These are phyloP conservation scores for Halenospora varia DNA, from an alignment of 495 filamentous ascomycete species.

Conservation along the genomic window DNA sequence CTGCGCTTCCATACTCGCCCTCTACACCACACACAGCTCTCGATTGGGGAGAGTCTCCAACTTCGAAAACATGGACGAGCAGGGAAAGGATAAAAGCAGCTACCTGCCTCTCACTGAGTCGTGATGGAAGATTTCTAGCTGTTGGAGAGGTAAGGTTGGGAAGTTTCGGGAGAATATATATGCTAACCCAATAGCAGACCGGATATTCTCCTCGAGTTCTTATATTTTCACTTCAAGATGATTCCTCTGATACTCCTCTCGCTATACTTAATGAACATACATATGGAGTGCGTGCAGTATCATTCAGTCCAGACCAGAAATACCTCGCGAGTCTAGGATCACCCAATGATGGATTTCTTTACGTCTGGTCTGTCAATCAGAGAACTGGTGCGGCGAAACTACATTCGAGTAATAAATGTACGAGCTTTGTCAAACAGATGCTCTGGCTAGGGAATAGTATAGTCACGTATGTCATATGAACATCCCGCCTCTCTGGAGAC, in stretches of 20 bases:
- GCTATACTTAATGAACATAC: constrained; percentile 84
- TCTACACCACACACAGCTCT: constrained; percentile 29
- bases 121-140: constrained; percentile 83
- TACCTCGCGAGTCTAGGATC: constrained; percentile 86
- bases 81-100: constrained; percentile 92
- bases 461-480: constrained; percentile 51
- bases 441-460: constrained; percentile 66
- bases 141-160: constrained; percentile 69
- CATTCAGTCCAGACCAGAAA: constrained; percentile 83
- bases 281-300: constrained; percentile 81
- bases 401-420: constrained; percentile 93
- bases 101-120: constrained; percentile 89
- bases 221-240: constrained; percentile 79
- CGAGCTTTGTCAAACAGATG: constrained; percentile 74
- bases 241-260: constrained; percentile 75
- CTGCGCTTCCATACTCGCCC: constrained; percentile 38
- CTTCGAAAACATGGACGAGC: constrained; percentile 71
- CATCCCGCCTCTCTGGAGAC: not conserved
- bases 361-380: constrained; percentile 81
- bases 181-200: constrained; percentile 45
- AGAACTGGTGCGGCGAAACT: constrained; percentile 81
- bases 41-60: constrained; percentile 53
- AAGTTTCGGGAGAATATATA: not conserved
- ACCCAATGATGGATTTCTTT: constrained; percentile 89
- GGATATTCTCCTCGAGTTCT: constrained; percentile 90